Evolutionary conservation across 169 alveolate genomes (phyloP).

Genomic region (Babesia ovis): DNA sequence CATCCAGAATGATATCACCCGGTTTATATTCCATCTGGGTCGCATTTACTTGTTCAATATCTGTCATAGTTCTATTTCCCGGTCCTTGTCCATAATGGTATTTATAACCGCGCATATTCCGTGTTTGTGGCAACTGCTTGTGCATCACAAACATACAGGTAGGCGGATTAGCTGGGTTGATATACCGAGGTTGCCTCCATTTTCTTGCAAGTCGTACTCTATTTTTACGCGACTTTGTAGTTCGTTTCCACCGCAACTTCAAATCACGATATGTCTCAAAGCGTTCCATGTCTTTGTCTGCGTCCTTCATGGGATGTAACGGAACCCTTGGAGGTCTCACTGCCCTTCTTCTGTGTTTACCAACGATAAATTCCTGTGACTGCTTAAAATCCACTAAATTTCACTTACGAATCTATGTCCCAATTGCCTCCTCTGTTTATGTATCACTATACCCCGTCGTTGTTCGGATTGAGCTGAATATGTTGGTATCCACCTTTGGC

Average conservation of each 20-base stretch:
- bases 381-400: not conserved
- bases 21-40: not conserved
- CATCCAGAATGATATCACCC: conserved; percentile 30
- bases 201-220: conserved; percentile 76
- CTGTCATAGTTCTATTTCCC: not conserved
- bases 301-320: conserved; percentile 80
- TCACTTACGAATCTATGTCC: conserved; percentile 65
- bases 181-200: conserved; percentile 78
- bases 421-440: conserved; percentile 62
- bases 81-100: too few relatives aligned
- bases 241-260: conserved; percentile 75
- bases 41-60: not conserved
- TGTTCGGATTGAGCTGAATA: not conserved
- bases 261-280: conserved; percentile 79
- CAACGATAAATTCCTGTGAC: conserved; percentile 77
- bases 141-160: conserved; percentile 76
- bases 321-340: conserved; percentile 83
- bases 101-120: conserved; percentile 26
- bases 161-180: conserved; percentile 69
- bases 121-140: conserved; percentile 72
- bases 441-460: conserved; percentile 39
- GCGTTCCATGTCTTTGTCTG: conserved; percentile 72
- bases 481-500: too few relatives aligned
- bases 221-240: conserved; percentile 71
- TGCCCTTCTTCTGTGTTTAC: conserved; percentile 79